These are phyloP conservation scores for Gymnopilus junonius DNA, from an alignment of 768 basidiomycete species.

Conservation along the genomic window DNA sequence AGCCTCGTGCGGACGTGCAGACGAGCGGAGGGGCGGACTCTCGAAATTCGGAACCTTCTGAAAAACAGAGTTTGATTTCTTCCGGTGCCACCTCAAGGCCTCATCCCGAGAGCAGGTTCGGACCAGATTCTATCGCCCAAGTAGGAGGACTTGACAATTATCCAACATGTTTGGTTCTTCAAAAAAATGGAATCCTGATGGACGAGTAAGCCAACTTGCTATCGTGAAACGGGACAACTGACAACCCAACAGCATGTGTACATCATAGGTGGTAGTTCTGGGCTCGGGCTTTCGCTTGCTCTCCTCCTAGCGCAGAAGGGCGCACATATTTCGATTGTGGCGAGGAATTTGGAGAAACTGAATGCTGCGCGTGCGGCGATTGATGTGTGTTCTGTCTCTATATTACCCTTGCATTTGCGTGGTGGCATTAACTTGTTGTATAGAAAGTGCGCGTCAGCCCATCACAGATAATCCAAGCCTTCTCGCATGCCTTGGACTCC, in stretches of 20 bases:
- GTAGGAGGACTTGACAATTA: not conserved
- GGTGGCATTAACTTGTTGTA: not conserved
- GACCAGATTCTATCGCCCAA: too few species aligned
- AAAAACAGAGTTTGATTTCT: not conserved
- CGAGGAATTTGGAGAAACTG: conserved; percentile 69
- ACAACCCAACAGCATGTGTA: conserved; percentile 68
- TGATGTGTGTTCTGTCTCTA: conserved; percentile 56
- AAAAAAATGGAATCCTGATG: conserved; percentile 53
- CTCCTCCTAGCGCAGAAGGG: conserved; percentile 67
- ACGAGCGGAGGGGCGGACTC: too few species aligned
- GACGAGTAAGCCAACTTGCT: conserved; percentile 37
- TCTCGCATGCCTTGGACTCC: conserved; percentile 67
- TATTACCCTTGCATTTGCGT: not conserved
- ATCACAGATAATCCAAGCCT: conserved; percentile 63
- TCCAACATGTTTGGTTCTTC: conserved; percentile 31
- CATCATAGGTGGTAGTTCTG: conserved; percentile 83
- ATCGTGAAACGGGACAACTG: not conserved
- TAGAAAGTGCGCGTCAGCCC: conserved; percentile 59
- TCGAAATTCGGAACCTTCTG: too few species aligned
- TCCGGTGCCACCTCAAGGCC: not conserved
- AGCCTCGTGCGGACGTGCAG: too few species aligned
- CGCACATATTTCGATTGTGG: conserved; percentile 86
- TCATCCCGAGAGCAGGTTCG: not conserved
- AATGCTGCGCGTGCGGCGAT: conserved; percentile 61
- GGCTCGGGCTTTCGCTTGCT: conserved; percentile 79